Percentiles rank a stretch among this genome's conserved stretches.
Evolutionary conservation across 768 basidiomycete species (phyloP).

Genomic region (Naganishia vishniacii): DNA sequence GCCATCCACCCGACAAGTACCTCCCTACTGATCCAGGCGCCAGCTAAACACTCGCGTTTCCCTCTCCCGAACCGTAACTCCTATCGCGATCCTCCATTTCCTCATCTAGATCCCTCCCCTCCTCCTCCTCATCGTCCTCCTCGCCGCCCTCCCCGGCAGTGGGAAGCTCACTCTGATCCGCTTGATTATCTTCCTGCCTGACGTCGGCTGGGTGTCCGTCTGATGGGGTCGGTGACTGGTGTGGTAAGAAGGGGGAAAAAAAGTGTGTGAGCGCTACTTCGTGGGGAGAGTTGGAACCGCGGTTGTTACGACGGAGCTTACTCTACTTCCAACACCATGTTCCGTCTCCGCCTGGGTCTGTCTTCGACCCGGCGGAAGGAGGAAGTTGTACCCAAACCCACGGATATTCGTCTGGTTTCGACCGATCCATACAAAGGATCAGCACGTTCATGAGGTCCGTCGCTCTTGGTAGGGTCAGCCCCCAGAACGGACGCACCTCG

Average conservation of each 20-base stretch:
- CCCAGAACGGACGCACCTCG: conserved; percentile 17
- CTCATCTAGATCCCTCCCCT: conserved; percentile 18
- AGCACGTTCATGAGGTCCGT: too few species aligned
- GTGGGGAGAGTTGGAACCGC: too few species aligned
- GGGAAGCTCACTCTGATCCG: neutral
- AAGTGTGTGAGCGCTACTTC: too few species aligned
- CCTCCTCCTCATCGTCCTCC: neutral
- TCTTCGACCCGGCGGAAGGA: conserved; percentile 18
- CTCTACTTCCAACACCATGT: conserved; percentile 9
- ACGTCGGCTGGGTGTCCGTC: conserved; percentile 3
- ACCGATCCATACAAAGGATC: neutral
- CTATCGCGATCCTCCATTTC: conserved; percentile 24
- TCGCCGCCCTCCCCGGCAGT: neutral
- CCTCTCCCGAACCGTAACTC: neutral
- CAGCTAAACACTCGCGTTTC: neutral
- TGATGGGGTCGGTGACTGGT: conserved; percentile 20
- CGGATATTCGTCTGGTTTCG: conserved; percentile 21
- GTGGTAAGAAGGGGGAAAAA: too few species aligned
- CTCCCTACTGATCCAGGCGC: too few species aligned
- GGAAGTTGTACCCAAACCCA: conserved; percentile 9
- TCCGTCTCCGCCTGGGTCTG: conserved; percentile 17
- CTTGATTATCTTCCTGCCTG: conserved; percentile 20
- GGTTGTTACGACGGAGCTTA: too few species aligned
- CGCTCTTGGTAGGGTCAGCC: too few species aligned
- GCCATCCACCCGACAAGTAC: too few species aligned